phyloP scores from a whole-genome alignment of 768 basidiomycete genomes.

The Scleroderma bovista region DNA sequence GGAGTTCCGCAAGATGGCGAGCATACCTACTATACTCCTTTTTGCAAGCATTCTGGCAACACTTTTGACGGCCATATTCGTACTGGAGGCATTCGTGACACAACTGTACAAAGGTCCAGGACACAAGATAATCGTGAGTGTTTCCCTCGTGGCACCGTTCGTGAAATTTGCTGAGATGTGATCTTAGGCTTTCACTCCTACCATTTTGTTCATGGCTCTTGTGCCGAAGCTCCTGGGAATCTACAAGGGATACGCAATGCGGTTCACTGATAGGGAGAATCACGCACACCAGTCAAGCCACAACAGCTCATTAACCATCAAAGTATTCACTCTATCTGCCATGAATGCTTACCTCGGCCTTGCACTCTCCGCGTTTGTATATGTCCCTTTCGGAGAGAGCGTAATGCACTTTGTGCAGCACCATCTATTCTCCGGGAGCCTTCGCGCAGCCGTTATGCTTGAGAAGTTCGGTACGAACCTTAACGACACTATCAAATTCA shows the following conservation, averaged over 20 bases:
- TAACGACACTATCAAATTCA: conserved; percentile 26
- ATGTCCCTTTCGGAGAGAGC: conserved; percentile 87
- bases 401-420: conserved; percentile 58
- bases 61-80: conserved; percentile 76
- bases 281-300: conserved; percentile 77
- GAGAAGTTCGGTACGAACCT: conserved; percentile 20
- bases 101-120: conserved; percentile 87
- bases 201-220: conserved; percentile 71
- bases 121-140: conserved; percentile 66
- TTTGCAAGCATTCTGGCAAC: conserved; percentile 67
- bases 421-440: conserved; percentile 24
- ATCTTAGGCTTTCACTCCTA: conserved; percentile 70
- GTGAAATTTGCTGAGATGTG: not conserved
- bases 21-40: conserved; percentile 64
- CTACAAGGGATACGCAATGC: conserved; percentile 63
- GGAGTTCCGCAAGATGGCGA: conserved; percentile 61
- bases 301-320: conserved; percentile 76
- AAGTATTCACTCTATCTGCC: conserved; percentile 84
- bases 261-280: conserved; percentile 87
- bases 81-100: conserved; percentile 87
- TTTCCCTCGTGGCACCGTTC: not conserved
- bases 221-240: conserved; percentile 75
- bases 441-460: conserved; percentile 10
- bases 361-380: conserved; percentile 91
- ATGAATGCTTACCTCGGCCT: conserved; percentile 90